Evolutionary conservation across 192 early-diverging fungal genomes (phyloP).

Genomic region (Coemansia sp.): DNA sequence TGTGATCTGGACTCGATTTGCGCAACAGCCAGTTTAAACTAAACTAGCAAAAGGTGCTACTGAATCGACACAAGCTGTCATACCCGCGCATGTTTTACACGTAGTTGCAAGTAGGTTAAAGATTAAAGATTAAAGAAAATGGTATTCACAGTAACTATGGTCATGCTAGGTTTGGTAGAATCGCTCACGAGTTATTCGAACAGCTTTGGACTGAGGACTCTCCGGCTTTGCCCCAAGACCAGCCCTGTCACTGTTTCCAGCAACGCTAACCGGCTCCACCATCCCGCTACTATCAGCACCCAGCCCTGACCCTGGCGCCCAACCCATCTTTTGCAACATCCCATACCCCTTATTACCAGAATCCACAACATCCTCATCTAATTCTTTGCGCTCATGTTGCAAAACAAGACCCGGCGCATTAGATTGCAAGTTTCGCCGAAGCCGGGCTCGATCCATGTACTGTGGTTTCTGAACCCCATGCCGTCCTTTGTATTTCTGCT

Average conservation of each 20-base stretch:
- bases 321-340: conserved; percentile 46
- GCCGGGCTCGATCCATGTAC: conserved; percentile 32
- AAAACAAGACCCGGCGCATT: neutral
- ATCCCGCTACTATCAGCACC: conserved; percentile 29
- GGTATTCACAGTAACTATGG: no score
- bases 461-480: neutral
- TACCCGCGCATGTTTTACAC: no score
- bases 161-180: conserved; percentile 11
- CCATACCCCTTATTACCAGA: conserved; percentile 29
- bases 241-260: conserved; percentile 20
- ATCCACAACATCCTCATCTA: neutral
- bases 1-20: no score
- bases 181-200: conserved; percentile 31
- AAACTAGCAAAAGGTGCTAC: no score
- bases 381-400: neutral
- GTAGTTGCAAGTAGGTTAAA: no score
- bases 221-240: conserved; percentile 30
- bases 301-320: conserved; percentile 43
- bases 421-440: conserved; percentile 15
- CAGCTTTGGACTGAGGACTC: conserved; percentile 7
- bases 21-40: no score
- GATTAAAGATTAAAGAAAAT: no score
- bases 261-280: conserved; percentile 21
- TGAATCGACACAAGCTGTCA: no score
- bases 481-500: conserved; percentile 14